phyloP scores from a whole-genome alignment of 1,284 basidiomycete genomes.

The Abortiporus biennis region DNA sequence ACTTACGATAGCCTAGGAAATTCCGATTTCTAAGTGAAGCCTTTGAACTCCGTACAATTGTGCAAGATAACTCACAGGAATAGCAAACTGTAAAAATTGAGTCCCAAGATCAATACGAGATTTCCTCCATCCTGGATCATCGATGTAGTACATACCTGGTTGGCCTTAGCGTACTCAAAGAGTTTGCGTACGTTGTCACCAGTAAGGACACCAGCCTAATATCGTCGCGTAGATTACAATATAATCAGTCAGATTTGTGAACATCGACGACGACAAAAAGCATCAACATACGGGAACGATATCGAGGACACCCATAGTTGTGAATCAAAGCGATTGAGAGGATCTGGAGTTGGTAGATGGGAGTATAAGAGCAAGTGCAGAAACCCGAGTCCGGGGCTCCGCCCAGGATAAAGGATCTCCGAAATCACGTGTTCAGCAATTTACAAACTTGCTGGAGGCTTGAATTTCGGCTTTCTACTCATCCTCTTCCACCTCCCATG shows the following conservation, averaged over 20 bases:
- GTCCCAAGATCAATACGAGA: not conserved
- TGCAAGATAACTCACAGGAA: conserved; percentile 75
- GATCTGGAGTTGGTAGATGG: not conserved
- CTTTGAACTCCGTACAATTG: too few relatives aligned
- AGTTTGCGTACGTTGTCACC: conserved; percentile 86
- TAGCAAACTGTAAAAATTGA: conserved; percentile 83
- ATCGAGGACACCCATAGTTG: conserved; percentile 60
- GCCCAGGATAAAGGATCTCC: too few relatives aligned
- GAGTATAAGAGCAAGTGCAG: not conserved
- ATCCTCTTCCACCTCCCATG: too few relatives aligned
- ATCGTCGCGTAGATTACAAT: conserved; percentile 4
- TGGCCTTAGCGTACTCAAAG: conserved; percentile 80
- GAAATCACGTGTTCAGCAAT: too few relatives aligned
- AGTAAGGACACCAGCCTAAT: conserved; percentile 80
- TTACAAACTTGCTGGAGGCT: too few relatives aligned
- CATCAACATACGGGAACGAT: conserved; percentile 57
- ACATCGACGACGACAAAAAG: not conserved
- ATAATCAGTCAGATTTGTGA: too few relatives aligned
- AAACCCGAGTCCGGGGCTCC: not conserved
- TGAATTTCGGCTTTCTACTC: too few relatives aligned
- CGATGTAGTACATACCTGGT: conserved; percentile 70
- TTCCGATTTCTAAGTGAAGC: not conserved
- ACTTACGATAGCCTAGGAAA: conserved; percentile 65
- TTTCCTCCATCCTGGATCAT: not conserved
- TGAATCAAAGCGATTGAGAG: conserved; percentile 6